Conservation (phyloP, 176 grass and related monocot species). For the Juncus inflexus region DNA sequence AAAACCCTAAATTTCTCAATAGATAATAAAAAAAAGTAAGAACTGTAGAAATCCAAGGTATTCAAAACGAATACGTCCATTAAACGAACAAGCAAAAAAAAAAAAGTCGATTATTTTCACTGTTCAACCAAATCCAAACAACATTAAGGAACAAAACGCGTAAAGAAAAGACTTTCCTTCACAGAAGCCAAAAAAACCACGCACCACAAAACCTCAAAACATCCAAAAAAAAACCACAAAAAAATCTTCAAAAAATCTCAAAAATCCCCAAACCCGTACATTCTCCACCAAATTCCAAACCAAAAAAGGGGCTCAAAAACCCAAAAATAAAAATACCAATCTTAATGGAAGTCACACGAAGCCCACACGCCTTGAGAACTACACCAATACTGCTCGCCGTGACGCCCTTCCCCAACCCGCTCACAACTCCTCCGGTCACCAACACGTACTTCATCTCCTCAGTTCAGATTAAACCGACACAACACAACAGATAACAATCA, state of each 20-base stretch:
- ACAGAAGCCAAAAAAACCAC: too few species aligned
- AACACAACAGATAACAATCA: not conserved
- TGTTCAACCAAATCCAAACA: too few species aligned
- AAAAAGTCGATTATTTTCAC: too few species aligned
- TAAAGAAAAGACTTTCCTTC: too few species aligned
- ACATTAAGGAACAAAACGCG: too few species aligned
- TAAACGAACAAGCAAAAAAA: too few species aligned
- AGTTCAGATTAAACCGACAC: not conserved
- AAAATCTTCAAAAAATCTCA: not conserved
- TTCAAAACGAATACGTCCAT: too few species aligned
- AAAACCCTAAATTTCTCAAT: conserved; percentile 15
- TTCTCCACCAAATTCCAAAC: not conserved
- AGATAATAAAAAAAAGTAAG: too few species aligned
- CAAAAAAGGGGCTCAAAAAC: not conserved
- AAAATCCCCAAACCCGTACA: not conserved
- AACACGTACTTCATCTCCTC: conserved; percentile 84
- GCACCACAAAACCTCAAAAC: not conserved
- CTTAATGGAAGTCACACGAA: conserved; percentile 92
- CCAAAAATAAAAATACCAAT: conserved; percentile 54
- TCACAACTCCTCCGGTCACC: conserved; percentile 92
- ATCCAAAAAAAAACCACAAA: not conserved
- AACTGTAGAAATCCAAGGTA: too few species aligned
- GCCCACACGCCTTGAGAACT: conserved; percentile 70
- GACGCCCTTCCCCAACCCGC: conserved; percentile 88
- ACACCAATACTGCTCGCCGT: conserved; percentile 95